Conservation (phyloP, 2,329 filamentous ascomycete species). For the Alternaria gansuensis region DNA sequence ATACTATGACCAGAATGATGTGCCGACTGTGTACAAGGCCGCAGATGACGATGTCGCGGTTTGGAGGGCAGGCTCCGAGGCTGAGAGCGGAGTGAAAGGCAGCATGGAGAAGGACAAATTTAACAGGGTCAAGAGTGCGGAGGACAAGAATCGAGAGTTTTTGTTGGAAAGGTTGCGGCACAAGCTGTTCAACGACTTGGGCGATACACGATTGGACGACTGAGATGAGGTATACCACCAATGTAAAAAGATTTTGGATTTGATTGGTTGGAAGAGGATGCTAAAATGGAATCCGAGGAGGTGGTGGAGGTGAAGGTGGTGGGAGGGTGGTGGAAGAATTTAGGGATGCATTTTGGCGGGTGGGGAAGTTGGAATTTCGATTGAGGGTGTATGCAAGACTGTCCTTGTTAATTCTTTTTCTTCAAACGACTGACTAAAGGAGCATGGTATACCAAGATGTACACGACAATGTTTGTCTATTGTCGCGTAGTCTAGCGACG, state of each 20-base stretch:
- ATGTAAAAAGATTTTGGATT: conserved; percentile 40
- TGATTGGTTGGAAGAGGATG: conserved; percentile 52
- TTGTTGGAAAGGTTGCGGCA: not conserved
- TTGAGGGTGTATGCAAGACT: too few species aligned
- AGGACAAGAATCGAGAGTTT: not conserved
- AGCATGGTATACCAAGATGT: too few species aligned
- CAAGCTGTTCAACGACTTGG: not conserved
- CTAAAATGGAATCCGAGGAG: conserved; percentile 58
- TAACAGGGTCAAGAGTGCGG: not conserved
- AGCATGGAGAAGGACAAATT: not conserved
- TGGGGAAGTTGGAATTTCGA: too few species aligned
- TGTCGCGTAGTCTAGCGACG: too few species aligned
- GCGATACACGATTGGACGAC: too few species aligned
- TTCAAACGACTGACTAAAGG: too few species aligned
- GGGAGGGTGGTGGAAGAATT: conserved; percentile 54
- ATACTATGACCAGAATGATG: conserved; percentile 62
- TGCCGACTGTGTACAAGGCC: conserved; percentile 17
- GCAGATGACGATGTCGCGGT: conserved; percentile 23
- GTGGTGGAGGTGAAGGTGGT: conserved; percentile 44
- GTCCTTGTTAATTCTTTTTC: too few species aligned
- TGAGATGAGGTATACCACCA: conserved; percentile 33
- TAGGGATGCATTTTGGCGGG: conserved; percentile 55
- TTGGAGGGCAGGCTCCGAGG: conserved; percentile 12
- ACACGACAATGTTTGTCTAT: not conserved
- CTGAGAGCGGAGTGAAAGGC: not conserved